Evolutionary conservation across 2,329 filamentous ascomycete genomes (phyloP), one percentile per base, ranked within the genome.

Genomic region (Aspergillus sp.): DNA sequence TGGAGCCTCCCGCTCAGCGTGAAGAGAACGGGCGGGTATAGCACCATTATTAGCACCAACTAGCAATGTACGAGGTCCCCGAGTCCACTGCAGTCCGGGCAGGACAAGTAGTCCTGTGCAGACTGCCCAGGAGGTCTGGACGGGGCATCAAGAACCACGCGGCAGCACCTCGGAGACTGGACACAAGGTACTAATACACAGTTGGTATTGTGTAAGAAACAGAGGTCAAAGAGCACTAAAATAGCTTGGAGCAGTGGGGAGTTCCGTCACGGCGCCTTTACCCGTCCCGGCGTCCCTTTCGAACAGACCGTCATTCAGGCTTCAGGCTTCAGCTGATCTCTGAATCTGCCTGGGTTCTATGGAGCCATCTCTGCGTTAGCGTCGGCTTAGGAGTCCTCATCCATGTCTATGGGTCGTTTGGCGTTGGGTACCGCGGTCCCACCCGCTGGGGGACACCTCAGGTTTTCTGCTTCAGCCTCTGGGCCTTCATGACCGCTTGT

Each of bases 361-460:
- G 61, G 65, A 66, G 66, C 64, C 65, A 64, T 59, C 27, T 58
- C 57, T 59, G 52, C 59, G 60, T 65, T 65, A 66, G 65, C 60
- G 63, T 64, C 64, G 63, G 65, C 63, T 64, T 62, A 60, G 60
- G 61, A 57, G 62, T 62, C 70, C 69, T 68, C 67, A 62, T 72
- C 71, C 70, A 73, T 68, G 66, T 69, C 70, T 65, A 73, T 68
- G 71, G 71, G 71, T 71, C 68, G 62, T 62, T 69, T 67, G 66
- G 68, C 54, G 61, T 60, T 61, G 59, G 61, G 59, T 39, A 58
- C 27, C 17, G 51, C 41, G 62, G 64, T 57, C 55, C 64, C 64
- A 65, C 64, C 55, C 33, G 53, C 40, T 19, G 14, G 43, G 52
- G 58, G 60, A 64, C 61, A 62, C 60, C 62, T 62, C 59, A 58